phyloP scores from a whole-genome alignment of 208 protist genomes.

The Angomonas deanei region DNA sequence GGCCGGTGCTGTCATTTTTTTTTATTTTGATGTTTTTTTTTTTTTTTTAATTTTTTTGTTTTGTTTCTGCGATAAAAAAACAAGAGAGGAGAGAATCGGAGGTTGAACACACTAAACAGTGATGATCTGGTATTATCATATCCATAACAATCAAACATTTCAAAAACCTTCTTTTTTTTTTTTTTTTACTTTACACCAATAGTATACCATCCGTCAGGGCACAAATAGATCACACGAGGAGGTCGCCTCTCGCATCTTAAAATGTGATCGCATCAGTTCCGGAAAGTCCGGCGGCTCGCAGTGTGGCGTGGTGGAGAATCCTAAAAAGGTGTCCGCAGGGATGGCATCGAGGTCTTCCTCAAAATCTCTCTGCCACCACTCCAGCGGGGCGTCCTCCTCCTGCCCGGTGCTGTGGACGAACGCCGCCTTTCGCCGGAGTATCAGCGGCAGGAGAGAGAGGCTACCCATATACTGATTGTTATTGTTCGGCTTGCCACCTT shows the following conservation, averaged over 20 bases:
- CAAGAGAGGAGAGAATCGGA: background rate
- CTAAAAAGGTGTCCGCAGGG: slow-evolving; percentile 26
- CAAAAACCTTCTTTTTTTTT: slow-evolving; percentile 1
- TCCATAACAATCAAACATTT: background rate
- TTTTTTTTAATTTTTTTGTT: background rate
- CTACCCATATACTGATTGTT: background rate
- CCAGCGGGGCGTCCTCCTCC: background rate
- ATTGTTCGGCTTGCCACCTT: background rate
- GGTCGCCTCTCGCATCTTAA: slow-evolving; percentile 9
- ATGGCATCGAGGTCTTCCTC: slow-evolving; percentile 6
- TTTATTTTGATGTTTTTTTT: background rate
- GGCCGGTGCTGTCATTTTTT: background rate
- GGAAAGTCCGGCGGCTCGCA: slow-evolving; percentile 64
- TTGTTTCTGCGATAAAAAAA: background rate
- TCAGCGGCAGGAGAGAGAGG: background rate
- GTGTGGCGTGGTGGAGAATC: slow-evolving; percentile 50
- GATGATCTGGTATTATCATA: background rate
- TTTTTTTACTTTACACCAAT: background rate
- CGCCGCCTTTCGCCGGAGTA: background rate
- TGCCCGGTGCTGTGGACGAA: background rate
- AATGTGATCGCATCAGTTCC: slow-evolving; percentile 6
- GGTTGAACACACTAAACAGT: no score
- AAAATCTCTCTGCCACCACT: slow-evolving; percentile 10
- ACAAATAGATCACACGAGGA: slow-evolving; percentile 28
- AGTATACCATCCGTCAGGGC: slow-evolving; percentile 11